Evolutionary conservation across 148 eudicot species (phyloP).

Genomic region (Rhododendron mucronatum): DNA sequence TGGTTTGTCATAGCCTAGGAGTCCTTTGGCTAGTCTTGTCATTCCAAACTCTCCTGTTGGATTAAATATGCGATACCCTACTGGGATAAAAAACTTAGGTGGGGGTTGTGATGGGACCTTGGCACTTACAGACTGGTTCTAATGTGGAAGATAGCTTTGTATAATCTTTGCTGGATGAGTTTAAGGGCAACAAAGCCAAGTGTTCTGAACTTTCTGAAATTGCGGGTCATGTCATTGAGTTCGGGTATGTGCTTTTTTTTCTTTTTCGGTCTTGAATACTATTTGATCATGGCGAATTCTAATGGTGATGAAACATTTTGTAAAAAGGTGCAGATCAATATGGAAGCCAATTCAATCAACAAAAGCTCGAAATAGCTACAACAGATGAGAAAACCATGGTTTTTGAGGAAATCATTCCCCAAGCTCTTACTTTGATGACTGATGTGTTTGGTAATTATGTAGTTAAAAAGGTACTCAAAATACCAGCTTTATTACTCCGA

Average conservation of each 20-base stretch:
- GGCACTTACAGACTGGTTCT: conserved; percentile 52
- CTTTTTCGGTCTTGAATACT: too few species aligned
- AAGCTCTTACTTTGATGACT: conserved; percentile 68
- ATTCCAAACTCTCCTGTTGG: conserved; percentile 70
- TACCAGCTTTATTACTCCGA: background rate
- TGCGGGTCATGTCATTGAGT: too few species aligned
- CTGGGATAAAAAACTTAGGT: conserved; percentile 63
- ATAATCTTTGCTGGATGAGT: conserved; percentile 70
- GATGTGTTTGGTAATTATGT: conserved; percentile 26
- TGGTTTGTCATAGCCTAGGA: conserved; percentile 68
- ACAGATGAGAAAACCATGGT: conserved; percentile 66
- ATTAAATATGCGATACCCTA: conserved; percentile 48
- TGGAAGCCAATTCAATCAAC: conserved; percentile 79
- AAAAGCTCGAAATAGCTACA: conserved; percentile 73
- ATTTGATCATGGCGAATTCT: too few species aligned
- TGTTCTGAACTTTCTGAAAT: too few species aligned
- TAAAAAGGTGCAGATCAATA: too few species aligned
- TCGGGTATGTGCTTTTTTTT: too few species aligned
- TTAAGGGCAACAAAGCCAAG: background rate
- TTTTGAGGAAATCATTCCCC: conserved; percentile 71
- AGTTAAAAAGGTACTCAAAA: conserved; percentile 58
- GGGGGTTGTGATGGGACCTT: conserved; percentile 56
- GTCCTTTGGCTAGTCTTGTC: conserved; percentile 50
- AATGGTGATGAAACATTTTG: too few species aligned
- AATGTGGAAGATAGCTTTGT: conserved; percentile 54